Evolutionary conservation across 305 asterid species (phyloP).

Genomic region (Galium porrigens): DNA sequence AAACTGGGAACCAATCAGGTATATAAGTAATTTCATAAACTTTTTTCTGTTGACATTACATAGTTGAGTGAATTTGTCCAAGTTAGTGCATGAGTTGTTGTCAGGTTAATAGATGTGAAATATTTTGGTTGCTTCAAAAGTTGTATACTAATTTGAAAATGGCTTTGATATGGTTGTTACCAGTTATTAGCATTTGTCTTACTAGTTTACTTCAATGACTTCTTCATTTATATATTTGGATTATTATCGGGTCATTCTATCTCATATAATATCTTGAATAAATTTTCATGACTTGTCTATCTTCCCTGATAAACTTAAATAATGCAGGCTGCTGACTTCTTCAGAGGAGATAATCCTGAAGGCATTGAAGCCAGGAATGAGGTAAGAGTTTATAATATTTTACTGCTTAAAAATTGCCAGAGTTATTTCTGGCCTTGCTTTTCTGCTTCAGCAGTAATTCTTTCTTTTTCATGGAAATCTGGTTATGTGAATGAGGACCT

Average conservation of each 20-base stretch:
- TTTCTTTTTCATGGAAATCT: background rate
- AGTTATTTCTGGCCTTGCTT: background rate
- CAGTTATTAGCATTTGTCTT: background rate
- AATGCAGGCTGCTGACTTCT: constrained; percentile 82
- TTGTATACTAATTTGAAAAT: background rate
- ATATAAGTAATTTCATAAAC: constrained; percentile 13
- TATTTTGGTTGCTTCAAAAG: background rate
- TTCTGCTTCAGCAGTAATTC: background rate
- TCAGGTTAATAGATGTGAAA: background rate
- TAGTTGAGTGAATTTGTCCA: background rate
- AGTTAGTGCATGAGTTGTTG: background rate
- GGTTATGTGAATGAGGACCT: background rate
- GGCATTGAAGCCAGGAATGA: constrained; percentile 97
- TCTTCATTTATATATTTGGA: background rate
- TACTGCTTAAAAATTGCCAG: background rate
- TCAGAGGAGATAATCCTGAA: constrained; percentile 92
- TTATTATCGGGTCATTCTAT: background rate
- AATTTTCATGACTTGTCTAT: background rate
- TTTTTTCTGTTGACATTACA: background rate
- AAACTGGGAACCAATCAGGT: constrained; percentile 97
- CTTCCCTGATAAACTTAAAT: constrained; percentile 19
- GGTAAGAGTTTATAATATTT: constrained; percentile 33
- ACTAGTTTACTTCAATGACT: background rate
- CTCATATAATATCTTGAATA: background rate
- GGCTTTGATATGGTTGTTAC: background rate